Evolutionary conservation across 495 filamentous ascomycete species (phyloP), one percentile per base, ranked within the genome.

Genomic region (Talaromyces proteolyticus): DNA sequence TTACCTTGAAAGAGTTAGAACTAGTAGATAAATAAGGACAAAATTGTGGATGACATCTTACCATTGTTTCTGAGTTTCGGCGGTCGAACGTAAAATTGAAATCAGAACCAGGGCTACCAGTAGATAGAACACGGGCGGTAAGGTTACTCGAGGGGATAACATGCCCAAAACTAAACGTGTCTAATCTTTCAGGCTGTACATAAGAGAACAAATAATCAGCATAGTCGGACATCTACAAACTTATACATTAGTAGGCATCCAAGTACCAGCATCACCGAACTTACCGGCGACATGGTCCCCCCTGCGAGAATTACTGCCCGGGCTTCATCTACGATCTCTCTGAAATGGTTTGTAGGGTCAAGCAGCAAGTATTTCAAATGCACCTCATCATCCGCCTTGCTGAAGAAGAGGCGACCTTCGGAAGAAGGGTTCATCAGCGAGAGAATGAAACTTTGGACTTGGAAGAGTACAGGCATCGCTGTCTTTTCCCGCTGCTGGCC

Each of bases 201-300:
- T 88, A 86, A 1, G 91, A 85, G 59, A 98, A 93, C 14, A 98
- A 76, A 57, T 95, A 86, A 5, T 82, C 76, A 44, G 75, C 79
- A 63, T 95, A 97, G 62, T 96, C 93, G 20, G 82, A 78, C 77
- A 98, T 93, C 76, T 83, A 50, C n/a, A n/a, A n/a, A n/a, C n/a
- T 23, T 16, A 8, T n/a, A 4, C 26, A 56, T 21, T 43, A 57
- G 45, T 53, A 39, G 16, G 23, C 50, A 18, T 49, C 0, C 49
- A 11, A 4, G 42, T 44, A 7, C 36, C 7, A 40, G 3, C 7
- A 8, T 49, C 47, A 12, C 12, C 16, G 23, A 18, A 45, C 57
- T 59, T 66, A 85, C 81, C 3, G 94, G 93, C 34, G 91, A 94
- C 94, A 98, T 98, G 7, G 93, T 98, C 3, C 93, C 93, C 46